Conservation (phyloP, 345 rosid species). For the Passiflora organensis region DNA sequence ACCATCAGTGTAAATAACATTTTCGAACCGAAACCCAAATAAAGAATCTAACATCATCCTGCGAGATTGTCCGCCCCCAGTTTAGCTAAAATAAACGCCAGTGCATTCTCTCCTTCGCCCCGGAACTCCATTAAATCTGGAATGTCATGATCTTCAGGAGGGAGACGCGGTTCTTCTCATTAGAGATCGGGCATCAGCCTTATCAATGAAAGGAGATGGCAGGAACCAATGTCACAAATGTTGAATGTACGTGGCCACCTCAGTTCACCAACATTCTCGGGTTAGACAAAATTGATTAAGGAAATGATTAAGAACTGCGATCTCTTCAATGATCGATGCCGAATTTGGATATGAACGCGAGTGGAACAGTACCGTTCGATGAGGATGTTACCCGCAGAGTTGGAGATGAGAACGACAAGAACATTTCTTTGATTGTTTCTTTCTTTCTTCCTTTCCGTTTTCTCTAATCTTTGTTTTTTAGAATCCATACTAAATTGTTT, state of each 20-base stretch:
- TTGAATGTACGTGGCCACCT: neutral
- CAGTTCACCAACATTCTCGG: neutral
- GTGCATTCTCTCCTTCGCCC: constrained; percentile 75
- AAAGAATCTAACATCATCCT: constrained; percentile 63
- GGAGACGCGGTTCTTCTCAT: no score
- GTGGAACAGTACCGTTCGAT: neutral
- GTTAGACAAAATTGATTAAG: neutral
- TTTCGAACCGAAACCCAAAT: no score
- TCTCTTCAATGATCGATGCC: no score
- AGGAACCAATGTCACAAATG: neutral
- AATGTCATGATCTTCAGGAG: no score
- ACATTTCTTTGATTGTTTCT: neutral
- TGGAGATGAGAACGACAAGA: constrained; percentile 2
- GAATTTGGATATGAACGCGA: no score
- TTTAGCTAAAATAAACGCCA: constrained; percentile 78
- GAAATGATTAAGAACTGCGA: neutral
- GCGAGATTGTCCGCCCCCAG: constrained; percentile 84
- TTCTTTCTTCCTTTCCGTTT: neutral
- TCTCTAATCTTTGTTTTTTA: no score
- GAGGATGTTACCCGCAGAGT: neutral
- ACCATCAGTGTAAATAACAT: no score
- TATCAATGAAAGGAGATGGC: no score
- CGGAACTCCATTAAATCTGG: constrained; percentile 87
- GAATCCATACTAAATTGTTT: no score
- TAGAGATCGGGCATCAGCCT: no score